These are phyloP conservation scores for Aspergillus puulaauensis DNA, from an alignment of 2,329 filamentous ascomycete genomes.

Conservation along the genomic window DNA sequence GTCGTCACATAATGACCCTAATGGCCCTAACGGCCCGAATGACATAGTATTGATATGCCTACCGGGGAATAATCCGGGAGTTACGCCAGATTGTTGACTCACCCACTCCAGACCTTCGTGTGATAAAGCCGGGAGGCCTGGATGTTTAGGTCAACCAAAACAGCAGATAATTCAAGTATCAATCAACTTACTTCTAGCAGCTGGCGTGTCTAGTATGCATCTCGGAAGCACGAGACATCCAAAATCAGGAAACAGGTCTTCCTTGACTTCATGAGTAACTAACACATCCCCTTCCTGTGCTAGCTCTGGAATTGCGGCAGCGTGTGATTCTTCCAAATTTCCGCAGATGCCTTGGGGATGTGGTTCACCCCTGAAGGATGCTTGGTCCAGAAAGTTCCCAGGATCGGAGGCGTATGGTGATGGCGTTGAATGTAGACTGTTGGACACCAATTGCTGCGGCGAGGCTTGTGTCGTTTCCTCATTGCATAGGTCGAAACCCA, in stretches of 20 bases:
- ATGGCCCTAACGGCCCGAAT: neutral
- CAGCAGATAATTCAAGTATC: neutral
- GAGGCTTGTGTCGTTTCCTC: neutral
- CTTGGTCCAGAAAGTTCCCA: neutral
- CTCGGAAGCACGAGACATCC: conserved; percentile 13
- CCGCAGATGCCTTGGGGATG: neutral
- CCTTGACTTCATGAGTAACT: neutral
- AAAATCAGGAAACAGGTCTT: neutral
- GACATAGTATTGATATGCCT: neutral
- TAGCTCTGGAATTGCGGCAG: neutral
- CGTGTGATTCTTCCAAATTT: neutral
- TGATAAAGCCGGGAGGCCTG: conserved; percentile 14
- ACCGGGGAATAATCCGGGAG: neutral
- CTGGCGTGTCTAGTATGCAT: conserved; percentile 9
- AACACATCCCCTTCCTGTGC: neutral
- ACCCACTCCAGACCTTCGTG: conserved; percentile 17
- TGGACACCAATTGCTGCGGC: neutral
- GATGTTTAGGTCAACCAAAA: neutral
- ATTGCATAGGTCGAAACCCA: conserved; percentile 11
- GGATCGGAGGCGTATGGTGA: neutral
- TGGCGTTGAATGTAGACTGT: neutral
- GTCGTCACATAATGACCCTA: neutral
- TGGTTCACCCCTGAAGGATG: neutral
- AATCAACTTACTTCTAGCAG: conserved; percentile 7
- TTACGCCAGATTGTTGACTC: conserved; percentile 8